These are phyloP conservation scores for Blastobotrys petasosporus DNA, from an alignment of 1,139 yeast species.

Conservation along the genomic window DNA sequence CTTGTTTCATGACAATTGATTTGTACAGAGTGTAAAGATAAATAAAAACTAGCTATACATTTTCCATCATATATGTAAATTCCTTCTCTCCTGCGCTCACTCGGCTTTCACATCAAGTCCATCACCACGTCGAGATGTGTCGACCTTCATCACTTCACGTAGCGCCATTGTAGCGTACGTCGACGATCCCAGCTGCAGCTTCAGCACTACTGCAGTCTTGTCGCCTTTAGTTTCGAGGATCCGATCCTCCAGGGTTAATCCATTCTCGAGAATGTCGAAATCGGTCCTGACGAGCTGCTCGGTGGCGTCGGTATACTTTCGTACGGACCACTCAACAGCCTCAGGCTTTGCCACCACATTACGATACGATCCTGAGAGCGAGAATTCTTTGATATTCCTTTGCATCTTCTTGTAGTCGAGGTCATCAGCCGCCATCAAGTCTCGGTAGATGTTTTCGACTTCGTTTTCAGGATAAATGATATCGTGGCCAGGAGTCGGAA, in stretches of 20 bases:
- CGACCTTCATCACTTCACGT: slow-evolving; percentile 82
- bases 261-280: slow-evolving; percentile 53
- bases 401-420: slow-evolving; percentile 82
- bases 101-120: slow-evolving; percentile 15
- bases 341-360: slow-evolving; percentile 63
- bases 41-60: not conserved
- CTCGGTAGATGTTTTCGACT: slow-evolving; percentile 58
- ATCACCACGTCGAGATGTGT: slow-evolving; percentile 64
- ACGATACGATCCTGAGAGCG: slow-evolving; percentile 88
- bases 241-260: slow-evolving; percentile 26
- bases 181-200: slow-evolving; percentile 75
- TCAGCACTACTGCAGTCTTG: slow-evolving; percentile 66
- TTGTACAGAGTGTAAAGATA: not conserved
- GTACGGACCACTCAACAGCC: slow-evolving; percentile 55
- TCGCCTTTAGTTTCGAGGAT: slow-evolving; percentile 37
- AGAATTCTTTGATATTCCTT: slow-evolving; percentile 79
- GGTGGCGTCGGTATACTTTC: slow-evolving; percentile 54
- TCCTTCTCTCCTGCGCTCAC: no score
- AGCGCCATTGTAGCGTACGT: slow-evolving; percentile 98
- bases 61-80: not conserved
- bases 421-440: slow-evolving; percentile 71
- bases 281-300: slow-evolving; percentile 80
- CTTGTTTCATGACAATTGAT: no score
- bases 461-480: slow-evolving; percentile 72
- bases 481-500: slow-evolving; percentile 95